Base-by-base conservation (phyloP, 495 filamentous ascomycete genomes). In the Penicillium steckii region DNA sequence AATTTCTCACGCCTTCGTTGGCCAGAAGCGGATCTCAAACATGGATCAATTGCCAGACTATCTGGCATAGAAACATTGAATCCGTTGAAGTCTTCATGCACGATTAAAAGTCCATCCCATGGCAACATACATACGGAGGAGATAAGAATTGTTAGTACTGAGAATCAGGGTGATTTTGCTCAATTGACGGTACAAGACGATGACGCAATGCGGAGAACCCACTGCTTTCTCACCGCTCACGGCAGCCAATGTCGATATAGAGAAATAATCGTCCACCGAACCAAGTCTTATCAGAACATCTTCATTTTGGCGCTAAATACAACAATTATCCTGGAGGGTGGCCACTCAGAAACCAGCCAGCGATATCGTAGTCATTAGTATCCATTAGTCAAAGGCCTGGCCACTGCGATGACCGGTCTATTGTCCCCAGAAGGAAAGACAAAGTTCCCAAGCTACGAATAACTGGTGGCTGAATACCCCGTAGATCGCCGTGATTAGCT, bases 131-230 rank as follows among this genome's bases (percentile, higher is more conserved):
- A n/a, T n/a, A n/a, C n/a, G n/a, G n/a, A n/a, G n/a, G n/a, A n/a
- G n/a, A n/a, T n/a, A n/a, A n/a, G n/a, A n/a, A n/a, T n/a, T n/a
- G n/a, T n/a, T n/a, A n/a, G n/a, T n/a, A n/a, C n/a, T n/a, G n/a
- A n/a, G n/a, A n/a, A n/a, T n/a, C n/a, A n/a, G n/a, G n/a, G n/a
- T n/a, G n/a, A n/a, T n/a, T n/a, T n/a, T n/a, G n/a, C n/a, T n/a
- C n/a, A n/a, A n/a, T n/a, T n/a, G n/a, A n/a, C n/a, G n/a, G n/a
- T n/a, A n/a, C n/a, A n/a, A n/a, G n/a, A n/a, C 33, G 40, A 67
- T 59, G 61, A 65, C 62, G 59, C 54, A 62, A 67, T 65, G 59
- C 47, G 55, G 61, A 65, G 52, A 61, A 43, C 30, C 21, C 8
- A 15, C 8, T 37, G 10, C 10, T 57, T 32, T 9, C 27, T 62